Base-by-base conservation (phyloP, 2,329 filamentous ascomycete genomes). In the Exophiala sideris region DNA sequence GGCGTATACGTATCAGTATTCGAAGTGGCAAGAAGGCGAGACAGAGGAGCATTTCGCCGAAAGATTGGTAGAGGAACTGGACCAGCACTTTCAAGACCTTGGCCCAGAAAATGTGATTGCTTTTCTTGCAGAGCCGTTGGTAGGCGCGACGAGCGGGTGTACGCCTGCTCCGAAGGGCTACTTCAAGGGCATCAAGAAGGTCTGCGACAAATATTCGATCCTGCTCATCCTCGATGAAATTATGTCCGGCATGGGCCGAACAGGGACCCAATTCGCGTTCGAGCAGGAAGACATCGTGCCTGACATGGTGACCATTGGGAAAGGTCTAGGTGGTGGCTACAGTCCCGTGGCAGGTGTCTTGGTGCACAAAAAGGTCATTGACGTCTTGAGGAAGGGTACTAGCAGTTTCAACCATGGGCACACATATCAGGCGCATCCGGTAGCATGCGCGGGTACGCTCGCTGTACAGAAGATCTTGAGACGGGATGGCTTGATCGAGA, bases 221-320 rank as follows among this genome's bases (percentile, higher is more conserved):
- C 78, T 94, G 0, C 74, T 94, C n/a, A 85, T 92, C 42, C 71
- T 92, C 0, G 89, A 94, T 64, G 71, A 73, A 46, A 72, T 84
- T 48, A 83, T 84, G 80, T 79, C 76, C 58, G 61, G 82, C 2
- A 79, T 81, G 72, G 82, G 82, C 5, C 75, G 82, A 5, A 76
- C 73, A n/a, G 82, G 81, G 7, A 60, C 54, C 1, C 16, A 50
- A 9, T 60, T 57, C 35, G 57, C 57, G 2, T 60, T 60, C 29
- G 57, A 60, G 38, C 57, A 57, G 38, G 57, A 59, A 16, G 39
- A 50, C 70, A 84, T 52, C 2, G 72, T 77, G 0, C 82, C 82
- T 0, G 82, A 85, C 60, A 77, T 85, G 18, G 76, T 82, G 63
- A 78, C 81, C 2, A 75, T 84, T 21, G 82, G 80, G 3, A 85